Evolutionary conservation across 148 eudicot genomes (phyloP).

Genomic region (Amaranthus palmeri): DNA sequence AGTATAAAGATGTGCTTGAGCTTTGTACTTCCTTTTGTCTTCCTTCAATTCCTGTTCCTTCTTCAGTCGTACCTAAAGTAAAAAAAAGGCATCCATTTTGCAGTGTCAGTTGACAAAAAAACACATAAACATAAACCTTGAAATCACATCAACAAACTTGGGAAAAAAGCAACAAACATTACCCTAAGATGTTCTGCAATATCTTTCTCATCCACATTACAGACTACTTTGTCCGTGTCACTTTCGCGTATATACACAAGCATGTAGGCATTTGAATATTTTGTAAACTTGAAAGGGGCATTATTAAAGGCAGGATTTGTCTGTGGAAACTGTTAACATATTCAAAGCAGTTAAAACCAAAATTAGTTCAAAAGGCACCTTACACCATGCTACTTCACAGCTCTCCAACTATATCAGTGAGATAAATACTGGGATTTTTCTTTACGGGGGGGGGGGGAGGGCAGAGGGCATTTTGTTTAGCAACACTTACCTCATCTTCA

Average conservation of each 20-base stretch:
- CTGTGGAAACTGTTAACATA: slow-evolving; percentile 63
- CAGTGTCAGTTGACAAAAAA: neutral
- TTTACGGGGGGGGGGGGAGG: neutral
- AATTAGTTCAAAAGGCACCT: neutral
- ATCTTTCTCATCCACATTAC: slow-evolving; percentile 92
- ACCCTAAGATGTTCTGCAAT: slow-evolving; percentile 96
- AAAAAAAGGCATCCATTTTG: neutral
- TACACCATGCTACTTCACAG: neutral
- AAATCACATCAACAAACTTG: neutral
- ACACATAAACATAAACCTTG: neutral
- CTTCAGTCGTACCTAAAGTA: slow-evolving; percentile 63
- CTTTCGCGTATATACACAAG: slow-evolving; percentile 95
- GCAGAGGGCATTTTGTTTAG: neutral
- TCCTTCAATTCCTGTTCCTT: slow-evolving; percentile 92
- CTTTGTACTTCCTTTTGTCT: slow-evolving; percentile 80
- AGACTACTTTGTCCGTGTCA: slow-evolving; percentile 87
- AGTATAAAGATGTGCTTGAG: slow-evolving; percentile 95
- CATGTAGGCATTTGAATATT: slow-evolving; percentile 98
- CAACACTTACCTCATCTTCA: slow-evolving; percentile 77
- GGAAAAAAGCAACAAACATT: slow-evolving; percentile 21
- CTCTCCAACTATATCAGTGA: neutral
- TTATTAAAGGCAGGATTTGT: slow-evolving; percentile 87
- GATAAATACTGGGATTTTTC: too few species aligned
- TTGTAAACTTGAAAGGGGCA: slow-evolving; percentile 82
- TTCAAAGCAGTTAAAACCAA: slow-evolving; percentile 9